A percentile compares a stretch with the other conserved stretches of the same genome.
phyloP scores from a whole-genome alignment of 495 filamentous ascomycete species.

The Pyrenula massariospora region DNA sequence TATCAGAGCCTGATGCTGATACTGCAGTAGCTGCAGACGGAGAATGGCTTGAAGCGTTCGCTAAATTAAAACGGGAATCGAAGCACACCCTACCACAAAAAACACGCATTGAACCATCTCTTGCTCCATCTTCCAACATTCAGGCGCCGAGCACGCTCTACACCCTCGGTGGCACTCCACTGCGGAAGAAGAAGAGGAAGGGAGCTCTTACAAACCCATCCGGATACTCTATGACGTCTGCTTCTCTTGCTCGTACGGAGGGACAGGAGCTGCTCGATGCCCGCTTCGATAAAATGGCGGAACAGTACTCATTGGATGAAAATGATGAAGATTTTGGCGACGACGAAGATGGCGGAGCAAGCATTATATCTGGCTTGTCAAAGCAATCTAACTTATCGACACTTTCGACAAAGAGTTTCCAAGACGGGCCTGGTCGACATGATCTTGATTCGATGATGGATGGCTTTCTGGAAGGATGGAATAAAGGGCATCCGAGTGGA shows the following conservation, averaged over 20 bases:
- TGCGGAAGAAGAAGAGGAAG: conserved; percentile 76
- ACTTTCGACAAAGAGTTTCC: conserved; percentile 15
- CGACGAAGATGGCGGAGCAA: conserved; percentile 26
- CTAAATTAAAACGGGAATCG: conserved; percentile 70
- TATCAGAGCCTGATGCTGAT: conserved; percentile 31
- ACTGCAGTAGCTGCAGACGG: conserved; percentile 39
- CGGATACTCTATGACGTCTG: conserved; percentile 93
- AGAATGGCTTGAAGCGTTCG: conserved; percentile 82
- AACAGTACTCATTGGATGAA: conserved; percentile 66
- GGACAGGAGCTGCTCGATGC: conserved; percentile 77
- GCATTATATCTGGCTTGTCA: conserved; percentile 32
- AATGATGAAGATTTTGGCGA: conserved; percentile 48
- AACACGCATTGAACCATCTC: conserved; percentile 24
- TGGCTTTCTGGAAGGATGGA: conserved; percentile 68
- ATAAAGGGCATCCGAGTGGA: conserved; percentile 51
- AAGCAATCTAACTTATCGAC: conserved; percentile 17
- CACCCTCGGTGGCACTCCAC: conserved; percentile 59
- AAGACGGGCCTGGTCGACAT: conserved; percentile 40
- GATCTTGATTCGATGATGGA: conserved; percentile 88
- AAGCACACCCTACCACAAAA: conserved; percentile 34
- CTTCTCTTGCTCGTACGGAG: conserved; percentile 77
- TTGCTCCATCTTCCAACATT: conserved; percentile 36
- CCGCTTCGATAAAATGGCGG: conserved; percentile 84
- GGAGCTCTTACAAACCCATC: conserved; percentile 83
- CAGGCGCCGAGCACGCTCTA: conserved; percentile 59